phyloP scores from a whole-genome alignment of 208 protist genomes.

The Wallacemonas sp. region DNA sequence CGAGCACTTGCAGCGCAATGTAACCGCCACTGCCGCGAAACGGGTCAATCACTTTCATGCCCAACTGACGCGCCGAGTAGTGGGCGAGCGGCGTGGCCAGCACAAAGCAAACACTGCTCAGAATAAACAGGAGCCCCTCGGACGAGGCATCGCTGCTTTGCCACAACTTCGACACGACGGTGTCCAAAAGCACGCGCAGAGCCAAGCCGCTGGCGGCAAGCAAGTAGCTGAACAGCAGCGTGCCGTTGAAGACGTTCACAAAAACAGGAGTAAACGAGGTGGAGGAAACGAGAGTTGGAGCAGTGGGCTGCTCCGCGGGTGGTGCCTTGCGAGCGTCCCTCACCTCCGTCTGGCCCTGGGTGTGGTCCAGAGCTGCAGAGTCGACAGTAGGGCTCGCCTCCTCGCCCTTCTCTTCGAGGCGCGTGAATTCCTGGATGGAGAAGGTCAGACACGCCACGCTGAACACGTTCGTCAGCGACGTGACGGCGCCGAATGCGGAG shows the following conservation, averaged over 20 bases:
- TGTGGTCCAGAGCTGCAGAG: too few species aligned
- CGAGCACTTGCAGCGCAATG: slow-evolving; percentile 70
- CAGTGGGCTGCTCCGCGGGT: too few species aligned
- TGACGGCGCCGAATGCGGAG: slow-evolving; percentile 12
- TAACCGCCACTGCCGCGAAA: slow-evolving; percentile 64
- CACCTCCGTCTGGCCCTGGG: too few species aligned
- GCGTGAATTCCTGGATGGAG: slow-evolving; percentile 38
- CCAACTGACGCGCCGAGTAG: slow-evolving; percentile 60
- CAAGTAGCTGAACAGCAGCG: slow-evolving; percentile 56
- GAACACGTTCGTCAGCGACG: slow-evolving; percentile 27
- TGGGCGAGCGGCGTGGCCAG: slow-evolving; percentile 59
- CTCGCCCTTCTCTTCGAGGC: background rate
- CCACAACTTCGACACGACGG: slow-evolving; percentile 28
- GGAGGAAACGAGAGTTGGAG: too few species aligned
- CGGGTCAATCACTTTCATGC: slow-evolving; percentile 50
- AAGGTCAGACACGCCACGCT: slow-evolving; percentile 41
- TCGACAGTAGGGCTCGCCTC: background rate
- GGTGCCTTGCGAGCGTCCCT: too few species aligned
- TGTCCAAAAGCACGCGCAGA: slow-evolving; percentile 57
- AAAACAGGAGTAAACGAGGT: too few species aligned
- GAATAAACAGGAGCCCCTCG: slow-evolving; percentile 23
- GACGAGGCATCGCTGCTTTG: slow-evolving; percentile 22
- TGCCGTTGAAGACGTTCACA: slow-evolving; percentile 52
- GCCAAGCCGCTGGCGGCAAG: slow-evolving; percentile 45
- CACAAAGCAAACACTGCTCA: slow-evolving; percentile 35